Evolutionary conservation across 2,329 filamentous ascomycete species (phyloP).

Genomic region (Alternaria ethzedia): DNA sequence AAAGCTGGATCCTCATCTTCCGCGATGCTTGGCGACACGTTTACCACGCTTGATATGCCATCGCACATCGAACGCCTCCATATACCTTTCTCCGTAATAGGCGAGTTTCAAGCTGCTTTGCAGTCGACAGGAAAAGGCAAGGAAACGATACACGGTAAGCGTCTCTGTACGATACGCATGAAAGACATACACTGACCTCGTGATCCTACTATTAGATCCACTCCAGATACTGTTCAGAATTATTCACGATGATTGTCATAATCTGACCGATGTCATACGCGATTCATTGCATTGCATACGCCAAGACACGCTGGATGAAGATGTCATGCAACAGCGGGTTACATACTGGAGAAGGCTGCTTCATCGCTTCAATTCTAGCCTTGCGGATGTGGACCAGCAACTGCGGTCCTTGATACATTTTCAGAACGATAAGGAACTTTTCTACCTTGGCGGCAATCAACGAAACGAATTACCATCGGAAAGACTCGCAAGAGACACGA

Average conservation of each 20-base stretch:
- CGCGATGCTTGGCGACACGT: neutral
- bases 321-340: neutral
- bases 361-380: neutral
- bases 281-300: constrained; percentile 20
- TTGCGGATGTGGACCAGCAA: neutral
- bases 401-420: neutral
- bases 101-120: neutral
- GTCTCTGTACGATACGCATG: neutral
- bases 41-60: neutral
- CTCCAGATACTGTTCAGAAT: constrained; percentile 16
- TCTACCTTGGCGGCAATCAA: neutral
- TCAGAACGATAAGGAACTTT: neutral
- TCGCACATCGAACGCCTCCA: neutral
- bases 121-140: neutral
- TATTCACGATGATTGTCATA: constrained; percentile 17
- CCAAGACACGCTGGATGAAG: constrained; percentile 20
- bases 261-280: constrained; percentile 18
- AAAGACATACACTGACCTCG: neutral
- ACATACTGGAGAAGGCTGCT: neutral
- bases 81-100: neutral
- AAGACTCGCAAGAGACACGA: neutral
- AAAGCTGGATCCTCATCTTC: neutral
- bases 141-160: neutral
- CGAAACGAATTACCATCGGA: neutral
- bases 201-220: constrained; percentile 61